Base-by-base conservation (phyloP, 495 filamentous ascomycete species). In the Acidiella bohemica region DNA sequence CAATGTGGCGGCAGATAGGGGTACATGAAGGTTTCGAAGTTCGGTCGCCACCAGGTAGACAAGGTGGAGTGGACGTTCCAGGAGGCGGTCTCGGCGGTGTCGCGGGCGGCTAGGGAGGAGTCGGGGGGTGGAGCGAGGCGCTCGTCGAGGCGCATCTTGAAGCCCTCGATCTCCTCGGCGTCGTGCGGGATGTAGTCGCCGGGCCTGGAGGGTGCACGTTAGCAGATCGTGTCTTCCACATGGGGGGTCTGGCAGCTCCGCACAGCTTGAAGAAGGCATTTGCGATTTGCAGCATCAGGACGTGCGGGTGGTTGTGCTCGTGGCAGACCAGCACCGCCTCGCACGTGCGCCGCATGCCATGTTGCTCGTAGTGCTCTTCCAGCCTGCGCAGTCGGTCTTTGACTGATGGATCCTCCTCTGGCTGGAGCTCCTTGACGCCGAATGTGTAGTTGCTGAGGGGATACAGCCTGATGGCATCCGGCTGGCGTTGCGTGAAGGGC, bases 21-120 rank as follows among this genome's bases (percentile, higher is more conserved):
- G 59, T 97, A 97, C 90, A 95, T 95, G 67, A 95, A 96, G 1
- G 90, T 97, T 67, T 97, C 90, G 55, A 96, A 94, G 64, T 94
- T 96, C 29, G 90, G 90, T 20, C 90, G 69, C 86, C 86, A 97
- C 90, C 92, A 97, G 64, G 93, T 86, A 26, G 90, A 88, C 32
- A 97, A 71, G 3, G 85, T 92, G 52, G 95, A 87, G 42, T 80
- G 82, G 57, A 97, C 79, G 55, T 92, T 71, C 90, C 90, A 97
- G 49, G 92, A 84, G 42, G 80, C 74, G 42, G 80, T 84, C 5
- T 83, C 82, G 44, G 84, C 83, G 58, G 90, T 78, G 40, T 86
- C 84, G 27, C 78, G 80, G 61, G 87, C 84, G 36, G 76, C 80
- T 29, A 45, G 41, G 35, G 28, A 41, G 46, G 16, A 21, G 5